Evolutionary conservation across 2,329 filamentous ascomycete genomes (phyloP), one percentile per base, ranked within the genome.

Genomic region (Alternaria solani): DNA sequence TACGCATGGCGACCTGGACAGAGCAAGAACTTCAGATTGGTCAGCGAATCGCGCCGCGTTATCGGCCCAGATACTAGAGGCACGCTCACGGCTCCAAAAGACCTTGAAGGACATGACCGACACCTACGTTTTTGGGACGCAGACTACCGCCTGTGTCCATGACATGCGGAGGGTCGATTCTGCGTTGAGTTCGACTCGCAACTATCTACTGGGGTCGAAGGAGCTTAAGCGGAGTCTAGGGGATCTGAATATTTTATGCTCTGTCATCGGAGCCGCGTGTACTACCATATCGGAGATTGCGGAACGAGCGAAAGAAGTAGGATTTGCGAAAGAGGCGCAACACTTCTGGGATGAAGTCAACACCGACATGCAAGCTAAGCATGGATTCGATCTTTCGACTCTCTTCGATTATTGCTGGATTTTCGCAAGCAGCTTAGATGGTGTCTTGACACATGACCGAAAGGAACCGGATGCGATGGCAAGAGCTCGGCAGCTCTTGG

Each of bases 1-100:
- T 14, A 76, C 72, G 20, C 68, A 75, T 48, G 67, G 64, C 23
- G 74, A 77, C 41, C 34, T 75, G 5, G 73, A 75, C 18, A 59
- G 59, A 20, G 64, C 68, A 4, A 59, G 59, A 26, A 51, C 59
- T 12, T 61, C 54, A 6, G 57, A 61, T 5, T 39, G 46, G 43
- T 60, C 59, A 41, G 42, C 51, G 18, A 65, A 61, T 38, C 64
- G 54, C 28, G 57, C 60, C 28, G 57, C 60, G 5, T 49, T 70
- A 7, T 64, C 59, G 20, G 28, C 47, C 20, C 57, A 74, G 20
- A 52, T 72, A 4, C 49, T 67, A 18, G 68, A 74, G 6, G 48
- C 63, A 9, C 64, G 66, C 30, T 58, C 52, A 2, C 64, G 71
- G 51, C 59, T 73, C 6, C 62, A 72, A 14, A 64, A 53, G 16